Evolutionary conservation across 2,329 filamentous ascomycete species (phyloP).

Genomic region (Fusarium sp.): DNA sequence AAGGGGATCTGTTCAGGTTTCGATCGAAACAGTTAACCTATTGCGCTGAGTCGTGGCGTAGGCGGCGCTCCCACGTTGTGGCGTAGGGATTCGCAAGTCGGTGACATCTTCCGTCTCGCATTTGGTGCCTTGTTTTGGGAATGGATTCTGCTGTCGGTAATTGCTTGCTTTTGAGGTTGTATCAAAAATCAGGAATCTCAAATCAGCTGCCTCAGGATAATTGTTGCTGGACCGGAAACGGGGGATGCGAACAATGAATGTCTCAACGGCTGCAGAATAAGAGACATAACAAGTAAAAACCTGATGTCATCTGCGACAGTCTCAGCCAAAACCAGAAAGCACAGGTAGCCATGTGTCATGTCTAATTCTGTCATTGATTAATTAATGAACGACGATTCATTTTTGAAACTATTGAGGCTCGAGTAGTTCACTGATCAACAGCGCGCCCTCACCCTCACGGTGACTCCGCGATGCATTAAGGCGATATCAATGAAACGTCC

Average conservation of each 20-base stretch:
- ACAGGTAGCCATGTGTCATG: constrained; percentile 5
- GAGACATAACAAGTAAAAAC: constrained; percentile 10
- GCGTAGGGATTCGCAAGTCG: constrained; percentile 1
- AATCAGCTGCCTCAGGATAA: constrained; percentile 16
- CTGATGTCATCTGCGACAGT: constrained; percentile 22
- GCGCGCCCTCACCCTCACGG: constrained; percentile 18
- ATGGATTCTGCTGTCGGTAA: neutral
- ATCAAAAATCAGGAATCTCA: constrained; percentile 7
- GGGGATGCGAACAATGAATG: neutral
- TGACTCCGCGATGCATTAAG: constrained; percentile 19
- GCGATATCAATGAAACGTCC: constrained; percentile 26
- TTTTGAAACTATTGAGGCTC: constrained; percentile 13
- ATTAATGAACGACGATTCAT: constrained; percentile 16
- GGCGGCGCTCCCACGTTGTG: constrained; percentile 30
- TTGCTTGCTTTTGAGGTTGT: neutral
- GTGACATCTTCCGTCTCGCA: constrained; percentile 27
- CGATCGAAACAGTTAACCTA: constrained; percentile 26
- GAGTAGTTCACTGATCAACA: neutral
- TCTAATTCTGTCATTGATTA: constrained; percentile 13
- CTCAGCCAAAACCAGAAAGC: neutral
- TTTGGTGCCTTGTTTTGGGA: constrained; percentile 8
- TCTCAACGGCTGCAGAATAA: constrained; percentile 4
- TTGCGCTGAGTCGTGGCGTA: constrained; percentile 27
- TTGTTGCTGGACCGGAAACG: constrained; percentile 19
- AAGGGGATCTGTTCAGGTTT: constrained; percentile 9